Conservation (phyloP, 2,329 filamentous ascomycete species). For the Fusarium sp. region DNA sequence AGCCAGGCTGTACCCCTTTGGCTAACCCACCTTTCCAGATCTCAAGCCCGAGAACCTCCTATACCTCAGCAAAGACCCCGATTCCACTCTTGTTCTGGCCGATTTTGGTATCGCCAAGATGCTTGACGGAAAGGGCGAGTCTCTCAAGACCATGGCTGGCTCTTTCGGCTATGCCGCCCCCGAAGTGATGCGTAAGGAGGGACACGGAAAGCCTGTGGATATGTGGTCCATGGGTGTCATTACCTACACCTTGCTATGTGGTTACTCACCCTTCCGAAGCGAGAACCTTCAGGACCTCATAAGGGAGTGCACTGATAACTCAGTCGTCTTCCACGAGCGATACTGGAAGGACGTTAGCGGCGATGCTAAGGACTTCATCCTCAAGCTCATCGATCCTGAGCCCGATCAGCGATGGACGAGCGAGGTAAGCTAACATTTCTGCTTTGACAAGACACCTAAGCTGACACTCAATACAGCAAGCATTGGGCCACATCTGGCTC, state of each 20-base stretch:
- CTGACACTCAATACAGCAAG: constrained; percentile 65
- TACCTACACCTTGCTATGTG: constrained; percentile 96
- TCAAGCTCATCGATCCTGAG: constrained; percentile 81
- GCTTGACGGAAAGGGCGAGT: constrained; percentile 89
- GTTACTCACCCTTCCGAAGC: constrained; percentile 97
- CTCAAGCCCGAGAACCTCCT: constrained; percentile 98
- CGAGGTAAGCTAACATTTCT: constrained; percentile 64
- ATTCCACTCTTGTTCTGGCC: constrained; percentile 91
- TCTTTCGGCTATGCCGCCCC: constrained; percentile 98
- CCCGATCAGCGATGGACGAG: constrained; percentile 83
- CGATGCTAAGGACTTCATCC: constrained; percentile 96
- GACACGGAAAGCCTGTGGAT: constrained; percentile 97
- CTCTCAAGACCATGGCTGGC: constrained; percentile 97
- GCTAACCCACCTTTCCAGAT: constrained; percentile 67
- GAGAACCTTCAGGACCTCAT: constrained; percentile 94
- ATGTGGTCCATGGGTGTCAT: constrained; percentile 99
- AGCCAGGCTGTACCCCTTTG: background rate
- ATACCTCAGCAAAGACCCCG: constrained; percentile 81
- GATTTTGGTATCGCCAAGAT: constrained; percentile 99
- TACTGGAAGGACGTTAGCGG: constrained; percentile 99
- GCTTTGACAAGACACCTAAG: constrained; percentile 10
- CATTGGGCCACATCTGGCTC: constrained; percentile 87
- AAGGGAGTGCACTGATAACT: constrained; percentile 87
- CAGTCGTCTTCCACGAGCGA: constrained; percentile 94
- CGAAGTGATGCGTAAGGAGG: constrained; percentile 97